Evolutionary conservation across 306 rosid genomes (phyloP).

Genomic region (Pterocarpus macrocarpus): DNA sequence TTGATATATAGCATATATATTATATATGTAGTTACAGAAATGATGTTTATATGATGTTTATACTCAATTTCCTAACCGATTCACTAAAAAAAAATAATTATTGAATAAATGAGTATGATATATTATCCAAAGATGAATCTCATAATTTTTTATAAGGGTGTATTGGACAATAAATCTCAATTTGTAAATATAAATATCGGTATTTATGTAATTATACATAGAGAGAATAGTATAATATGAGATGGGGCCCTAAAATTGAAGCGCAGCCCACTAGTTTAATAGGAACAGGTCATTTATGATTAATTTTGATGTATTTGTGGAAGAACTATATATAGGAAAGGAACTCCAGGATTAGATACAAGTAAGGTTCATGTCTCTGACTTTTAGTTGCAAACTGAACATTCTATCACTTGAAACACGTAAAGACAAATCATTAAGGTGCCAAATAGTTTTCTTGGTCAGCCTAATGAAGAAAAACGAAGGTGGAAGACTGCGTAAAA

Average conservation of each 20-base stretch:
- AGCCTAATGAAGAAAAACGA: background rate
- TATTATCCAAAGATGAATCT: too few species aligned
- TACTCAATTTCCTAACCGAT: too few species aligned
- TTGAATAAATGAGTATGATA: too few species aligned
- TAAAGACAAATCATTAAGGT: constrained; percentile 49
- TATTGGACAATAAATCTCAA: too few species aligned
- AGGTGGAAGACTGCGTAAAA: constrained; percentile 43
- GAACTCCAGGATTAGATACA: constrained; percentile 21
- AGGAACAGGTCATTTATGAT: background rate
- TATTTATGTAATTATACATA: too few species aligned
- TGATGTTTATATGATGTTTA: too few species aligned
- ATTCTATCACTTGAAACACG: constrained; percentile 48
- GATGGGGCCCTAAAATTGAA: background rate
- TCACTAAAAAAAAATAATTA: too few species aligned
- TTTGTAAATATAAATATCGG: too few species aligned
- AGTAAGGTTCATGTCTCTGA: constrained; percentile 45
- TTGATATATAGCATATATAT: constrained; percentile 12
- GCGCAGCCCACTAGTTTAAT: constrained; percentile 40
- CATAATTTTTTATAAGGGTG: too few species aligned
- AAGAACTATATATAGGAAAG: constrained; percentile 32
- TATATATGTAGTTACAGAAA: too few species aligned
- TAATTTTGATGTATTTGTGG: constrained; percentile 1
- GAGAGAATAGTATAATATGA: too few species aligned
- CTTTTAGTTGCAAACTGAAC: constrained; percentile 46
- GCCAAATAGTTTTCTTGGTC: constrained; percentile 49